Evolutionary conservation across 2,329 filamentous ascomycete species (phyloP).

Genomic region (Penicillium psychrosexuale): DNA sequence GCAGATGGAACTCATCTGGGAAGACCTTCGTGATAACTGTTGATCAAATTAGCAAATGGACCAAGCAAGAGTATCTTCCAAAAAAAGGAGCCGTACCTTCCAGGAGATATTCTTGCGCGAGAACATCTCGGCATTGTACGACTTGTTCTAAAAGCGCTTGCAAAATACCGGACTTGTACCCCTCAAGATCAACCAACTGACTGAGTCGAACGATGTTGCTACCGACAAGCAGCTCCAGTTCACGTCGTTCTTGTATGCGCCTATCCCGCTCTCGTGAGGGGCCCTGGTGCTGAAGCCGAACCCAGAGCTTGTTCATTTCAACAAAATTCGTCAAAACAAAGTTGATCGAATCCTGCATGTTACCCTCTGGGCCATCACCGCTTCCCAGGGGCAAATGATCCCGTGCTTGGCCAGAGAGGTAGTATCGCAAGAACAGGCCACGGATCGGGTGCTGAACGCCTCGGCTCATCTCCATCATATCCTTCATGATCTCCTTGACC

Average conservation of each 20-base stretch:
- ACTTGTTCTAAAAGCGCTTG: slow-evolving; percentile 91
- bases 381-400: slow-evolving; percentile 79
- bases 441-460: slow-evolving; percentile 96
- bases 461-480: slow-evolving; percentile 99
- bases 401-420: slow-evolving; percentile 88
- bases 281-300: slow-evolving; percentile 92
- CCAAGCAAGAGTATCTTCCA: neutral
- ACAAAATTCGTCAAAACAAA: slow-evolving; percentile 98
- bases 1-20: slow-evolving; percentile 95
- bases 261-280: slow-evolving; percentile 93
- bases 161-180: slow-evolving; percentile 87
- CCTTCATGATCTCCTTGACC: slow-evolving; percentile 99
- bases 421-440: slow-evolving; percentile 92
- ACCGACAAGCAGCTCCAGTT: slow-evolving; percentile 90
- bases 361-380: slow-evolving; percentile 89
- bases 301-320: slow-evolving; percentile 99
- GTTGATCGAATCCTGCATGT: slow-evolving; percentile 94
- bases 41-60: slow-evolving; percentile 26
- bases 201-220: slow-evolving; percentile 95
- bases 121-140: slow-evolving; percentile 92
- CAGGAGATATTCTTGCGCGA: slow-evolving; percentile 94
- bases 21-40: slow-evolving; percentile 96
- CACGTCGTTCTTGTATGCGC: slow-evolving; percentile 88
- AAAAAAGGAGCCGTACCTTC: slow-evolving; percentile 55
- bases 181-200: slow-evolving; percentile 89